Percentiles rank a stretch among this genome's conserved stretches.
These are phyloP conservation scores for Acanthamoeba triangularis DNA, from an alignment of 208 protist genomes.

Conservation along the genomic window DNA sequence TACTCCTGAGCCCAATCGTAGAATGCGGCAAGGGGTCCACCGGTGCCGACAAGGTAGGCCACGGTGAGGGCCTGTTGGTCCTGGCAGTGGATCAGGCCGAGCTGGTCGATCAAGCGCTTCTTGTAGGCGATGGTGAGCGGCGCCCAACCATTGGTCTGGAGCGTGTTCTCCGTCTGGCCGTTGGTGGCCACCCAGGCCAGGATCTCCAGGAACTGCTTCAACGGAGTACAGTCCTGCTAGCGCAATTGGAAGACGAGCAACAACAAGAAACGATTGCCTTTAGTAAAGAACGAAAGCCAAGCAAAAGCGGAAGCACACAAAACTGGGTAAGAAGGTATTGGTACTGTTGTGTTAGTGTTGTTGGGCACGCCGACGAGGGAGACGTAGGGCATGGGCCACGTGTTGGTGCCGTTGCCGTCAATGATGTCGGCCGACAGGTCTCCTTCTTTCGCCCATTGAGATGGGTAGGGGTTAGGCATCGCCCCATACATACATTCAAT, in stretches of 20 bases:
- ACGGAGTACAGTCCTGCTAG: conserved; percentile 45
- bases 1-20: conserved; percentile 62
- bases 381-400: conserved; percentile 54
- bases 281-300: not conserved
- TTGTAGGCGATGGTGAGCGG: conserved; percentile 53
- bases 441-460: not conserved
- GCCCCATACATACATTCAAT: not conserved
- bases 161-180: not conserved
- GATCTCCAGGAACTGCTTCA: conserved; percentile 3
- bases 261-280: not conserved
- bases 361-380: conserved; percentile 24
- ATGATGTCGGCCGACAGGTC: conserved; percentile 23
- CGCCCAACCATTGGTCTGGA: conserved; percentile 13
- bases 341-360: conserved; percentile 41
- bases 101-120: conserved; percentile 56
- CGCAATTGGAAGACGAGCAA: not conserved
- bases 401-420: conserved; percentile 5
- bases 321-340: not conserved
- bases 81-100: not conserved
- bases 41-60: conserved; percentile 19
- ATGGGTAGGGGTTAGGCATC: not conserved
- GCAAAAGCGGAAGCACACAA: not conserved
- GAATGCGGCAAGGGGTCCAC: not conserved
- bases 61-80: not conserved
- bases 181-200: conserved; percentile 31